A percentile compares a stretch with the other conserved stretches of the same genome.
phyloP scores from a whole-genome alignment of 768 basidiomycete species.

The Lentinula edodes region DNA sequence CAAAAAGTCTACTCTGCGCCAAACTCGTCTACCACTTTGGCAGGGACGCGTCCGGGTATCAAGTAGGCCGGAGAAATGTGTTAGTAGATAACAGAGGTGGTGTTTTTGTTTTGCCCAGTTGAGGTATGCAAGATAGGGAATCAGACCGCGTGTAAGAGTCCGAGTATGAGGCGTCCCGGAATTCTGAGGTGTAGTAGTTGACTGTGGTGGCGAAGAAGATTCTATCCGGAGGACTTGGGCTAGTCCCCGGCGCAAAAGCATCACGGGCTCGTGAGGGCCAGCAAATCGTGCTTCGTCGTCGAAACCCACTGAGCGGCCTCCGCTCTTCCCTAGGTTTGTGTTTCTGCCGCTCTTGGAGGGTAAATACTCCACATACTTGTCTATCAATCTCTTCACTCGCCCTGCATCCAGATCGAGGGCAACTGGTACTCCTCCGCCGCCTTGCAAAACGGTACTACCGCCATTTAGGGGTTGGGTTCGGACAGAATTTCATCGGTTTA shows the following conservation, averaged over 20 bases:
- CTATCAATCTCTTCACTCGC: not conserved
- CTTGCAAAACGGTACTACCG: not conserved
- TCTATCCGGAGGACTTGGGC: slow-evolving; percentile 67
- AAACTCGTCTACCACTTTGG: not conserved
- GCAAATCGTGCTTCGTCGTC: slow-evolving; percentile 78
- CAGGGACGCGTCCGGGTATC: not conserved
- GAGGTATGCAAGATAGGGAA: slow-evolving; percentile 3
- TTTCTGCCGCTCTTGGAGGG: no score
- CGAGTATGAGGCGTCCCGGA: not conserved
- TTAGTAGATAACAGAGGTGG: slow-evolving; percentile 55
- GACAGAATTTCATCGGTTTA: no score
- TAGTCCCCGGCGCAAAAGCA: slow-evolving; percentile 91
- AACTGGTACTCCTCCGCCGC: not conserved
- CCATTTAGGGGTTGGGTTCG: no score
- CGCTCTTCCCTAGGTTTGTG: not conserved
- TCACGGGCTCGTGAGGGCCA: slow-evolving; percentile 82
- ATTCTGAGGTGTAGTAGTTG: no score
- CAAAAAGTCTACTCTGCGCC: not conserved
- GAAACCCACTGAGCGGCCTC: not conserved
- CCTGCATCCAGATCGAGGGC: not conserved
- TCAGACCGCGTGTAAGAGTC: not conserved
- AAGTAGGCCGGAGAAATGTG: slow-evolving; percentile 70
- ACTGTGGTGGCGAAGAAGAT: not conserved
- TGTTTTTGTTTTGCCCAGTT: slow-evolving; percentile 1
- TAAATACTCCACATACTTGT: not conserved